Percentiles rank a stretch among this genome's conserved stretches.
phyloP scores from a whole-genome alignment of 164 flowering plant species.

The Magnolia changhungtana region DNA sequence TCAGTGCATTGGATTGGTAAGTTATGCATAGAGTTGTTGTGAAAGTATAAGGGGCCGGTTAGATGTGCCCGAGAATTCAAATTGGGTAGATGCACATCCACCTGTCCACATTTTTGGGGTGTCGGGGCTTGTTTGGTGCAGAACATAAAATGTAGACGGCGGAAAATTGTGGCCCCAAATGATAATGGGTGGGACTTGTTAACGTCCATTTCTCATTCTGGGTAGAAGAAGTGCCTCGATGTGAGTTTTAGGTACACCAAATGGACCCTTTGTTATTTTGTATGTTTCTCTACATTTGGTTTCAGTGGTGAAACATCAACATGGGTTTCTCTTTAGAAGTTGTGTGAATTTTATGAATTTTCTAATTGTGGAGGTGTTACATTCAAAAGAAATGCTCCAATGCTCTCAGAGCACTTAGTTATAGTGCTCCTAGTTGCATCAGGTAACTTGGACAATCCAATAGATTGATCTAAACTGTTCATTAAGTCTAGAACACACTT shows the following conservation, averaged over 20 bases:
- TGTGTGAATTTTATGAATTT: not conserved
- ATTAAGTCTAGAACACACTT: no score
- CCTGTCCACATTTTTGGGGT: no score
- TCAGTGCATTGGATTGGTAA: constrained; percentile 89
- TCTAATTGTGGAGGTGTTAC: no score
- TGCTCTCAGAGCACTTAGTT: no score
- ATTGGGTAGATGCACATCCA: no score
- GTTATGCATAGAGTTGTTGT: constrained; percentile 21
- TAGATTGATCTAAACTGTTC: no score
- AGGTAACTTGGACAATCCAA: no score
- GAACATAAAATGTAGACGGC: no score
- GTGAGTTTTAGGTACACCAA: not conserved
- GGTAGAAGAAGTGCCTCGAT: not conserved
- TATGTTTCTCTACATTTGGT: no score
- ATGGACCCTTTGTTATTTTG: not conserved
- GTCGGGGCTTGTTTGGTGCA: no score
- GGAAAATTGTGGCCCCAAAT: not conserved
- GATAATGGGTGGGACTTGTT: not conserved
- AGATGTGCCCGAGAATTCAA: not conserved
- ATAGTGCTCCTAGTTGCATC: no score
- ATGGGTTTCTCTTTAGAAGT: not conserved
- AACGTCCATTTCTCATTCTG: not conserved
- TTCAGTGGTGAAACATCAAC: not conserved
- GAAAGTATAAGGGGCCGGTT: not conserved
- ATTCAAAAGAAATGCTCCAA: no score